Base-by-base conservation (phyloP, 169 alveolate species). In the Cryptosporidium parvum region DNA sequence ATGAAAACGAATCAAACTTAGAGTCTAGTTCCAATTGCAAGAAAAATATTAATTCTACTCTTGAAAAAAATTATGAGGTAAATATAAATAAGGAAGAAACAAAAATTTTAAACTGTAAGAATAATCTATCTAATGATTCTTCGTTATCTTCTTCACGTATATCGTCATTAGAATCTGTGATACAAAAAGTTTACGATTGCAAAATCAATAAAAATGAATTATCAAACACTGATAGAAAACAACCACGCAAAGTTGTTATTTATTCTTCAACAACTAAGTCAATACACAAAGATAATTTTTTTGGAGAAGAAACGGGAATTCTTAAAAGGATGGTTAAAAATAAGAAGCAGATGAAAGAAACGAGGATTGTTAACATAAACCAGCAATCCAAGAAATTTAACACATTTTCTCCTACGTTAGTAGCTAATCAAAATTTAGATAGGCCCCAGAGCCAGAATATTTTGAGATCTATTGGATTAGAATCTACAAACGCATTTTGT, bases 81-180 rank as follows among this genome's bases (percentile, higher is more conserved):
- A 65, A 33, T 37, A 14, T n/a, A 31, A 65, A 31, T 31, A 12
- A 33, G 39, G 29, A 65, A 5, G 33, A 8, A 16, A 1, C 4
- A n/a, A 26, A 16, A 26, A 26, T 2, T 56, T 2, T 26, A n/a
- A n/a, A 56, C 37, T 23, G 14, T 2, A 56, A 8, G 29, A 26
- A 39, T 39, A 45, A 29, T 56, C 16, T 21, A 10, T 56, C 86
- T 7, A 73, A 23, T 35, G 44, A 26, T 39, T 53, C 86, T 37
- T 73, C 70, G 16, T n/a, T 33, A 14, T 73, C 86, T 52, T 65
- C 72, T 23, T 73, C 86, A 31, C 86, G 86, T 16, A 58, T 73
- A 35, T 73, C 86, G 16, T 73, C 86, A 3, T 52, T 73, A 8
- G 86, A 73, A 26, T 73, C 86, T n/a, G 26, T 73, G 9, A 42